A percentile compares a stretch with the other conserved stretches of the same genome.
phyloP scores from a whole-genome alignment of 495 filamentous ascomycete species.

The Cladorrhinum samala region DNA sequence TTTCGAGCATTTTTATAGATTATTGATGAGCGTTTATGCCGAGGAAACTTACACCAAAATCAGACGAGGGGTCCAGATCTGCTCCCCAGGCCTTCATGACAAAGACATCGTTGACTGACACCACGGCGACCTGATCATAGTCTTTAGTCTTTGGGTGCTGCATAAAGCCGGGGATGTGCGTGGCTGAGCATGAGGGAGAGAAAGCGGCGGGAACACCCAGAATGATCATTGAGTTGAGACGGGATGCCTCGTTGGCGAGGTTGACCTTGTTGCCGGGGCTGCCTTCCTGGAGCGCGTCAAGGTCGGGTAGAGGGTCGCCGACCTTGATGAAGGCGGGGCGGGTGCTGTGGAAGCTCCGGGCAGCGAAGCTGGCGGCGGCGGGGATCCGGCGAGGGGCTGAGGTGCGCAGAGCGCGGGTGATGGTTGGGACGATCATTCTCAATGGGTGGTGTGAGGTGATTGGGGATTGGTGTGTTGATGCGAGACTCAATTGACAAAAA shows the following conservation, averaged over 20 bases:
- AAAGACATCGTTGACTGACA: conserved; percentile 92
- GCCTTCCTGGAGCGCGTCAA: conserved; percentile 56
- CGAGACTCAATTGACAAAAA: too few relatives aligned
- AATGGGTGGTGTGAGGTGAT: background rate
- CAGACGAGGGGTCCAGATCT: conserved; percentile 61
- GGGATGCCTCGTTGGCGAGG: conserved; percentile 64
- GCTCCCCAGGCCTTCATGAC: conserved; percentile 89
- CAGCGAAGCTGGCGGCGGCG: background rate
- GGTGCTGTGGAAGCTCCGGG: conserved; percentile 49
- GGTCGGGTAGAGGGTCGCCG: conserved; percentile 56
- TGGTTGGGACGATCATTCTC: conserved; percentile 1
- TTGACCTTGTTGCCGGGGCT: conserved; percentile 79
- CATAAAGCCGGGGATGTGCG: conserved; percentile 78
- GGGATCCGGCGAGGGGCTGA: conserved; percentile 2
- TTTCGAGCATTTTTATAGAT: too few relatives aligned
- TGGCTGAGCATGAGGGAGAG: conserved; percentile 71
- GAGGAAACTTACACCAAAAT: conserved; percentile 71
- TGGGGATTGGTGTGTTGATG: background rate
- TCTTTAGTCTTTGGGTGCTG: conserved; percentile 64
- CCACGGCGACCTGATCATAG: conserved; percentile 76
- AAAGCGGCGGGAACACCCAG: conserved; percentile 90
- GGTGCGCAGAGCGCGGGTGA: conserved; percentile 6
- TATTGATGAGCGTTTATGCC: too few relatives aligned
- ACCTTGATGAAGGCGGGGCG: conserved; percentile 45
- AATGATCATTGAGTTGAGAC: conserved; percentile 61